phyloP scores from a whole-genome alignment of 1,139 yeast species.

The Scheffersomyces titani region DNA sequence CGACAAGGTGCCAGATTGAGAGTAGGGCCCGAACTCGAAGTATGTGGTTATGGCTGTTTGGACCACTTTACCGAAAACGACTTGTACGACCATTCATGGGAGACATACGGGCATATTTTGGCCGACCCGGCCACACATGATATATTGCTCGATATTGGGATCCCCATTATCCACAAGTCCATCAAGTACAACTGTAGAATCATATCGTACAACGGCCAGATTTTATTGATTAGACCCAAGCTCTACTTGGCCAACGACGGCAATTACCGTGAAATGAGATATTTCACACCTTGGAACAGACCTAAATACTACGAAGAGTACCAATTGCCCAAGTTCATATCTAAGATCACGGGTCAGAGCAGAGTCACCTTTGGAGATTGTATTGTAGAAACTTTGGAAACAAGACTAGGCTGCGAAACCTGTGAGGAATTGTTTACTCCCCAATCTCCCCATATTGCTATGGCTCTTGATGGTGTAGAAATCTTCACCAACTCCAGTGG shows the following conservation, averaged over 20 bases:
- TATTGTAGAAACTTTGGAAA: constrained; percentile 76
- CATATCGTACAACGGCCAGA: constrained; percentile 74
- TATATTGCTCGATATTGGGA: constrained; percentile 85
- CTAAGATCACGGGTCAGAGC: constrained; percentile 61
- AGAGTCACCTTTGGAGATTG: constrained; percentile 88
- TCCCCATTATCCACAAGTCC: constrained; percentile 87
- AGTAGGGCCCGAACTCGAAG: constrained; percentile 96
- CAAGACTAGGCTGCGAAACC: constrained; percentile 92
- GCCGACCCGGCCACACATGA: constrained; percentile 66
- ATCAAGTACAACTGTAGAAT: constrained; percentile 91
- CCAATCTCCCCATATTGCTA: constrained; percentile 86
- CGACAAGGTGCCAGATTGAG: constrained; percentile 73
- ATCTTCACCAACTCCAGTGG: constrained; percentile 95
- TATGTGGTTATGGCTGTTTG: constrained; percentile 93
- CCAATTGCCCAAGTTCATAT: constrained; percentile 68
- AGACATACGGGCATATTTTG: constrained; percentile 79
- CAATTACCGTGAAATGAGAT: constrained; percentile 95
- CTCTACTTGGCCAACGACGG: constrained; percentile 95
- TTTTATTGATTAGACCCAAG: constrained; percentile 87
- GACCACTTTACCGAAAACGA: constrained; percentile 95
- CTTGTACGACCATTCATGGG: constrained; percentile 90
- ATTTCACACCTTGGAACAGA: constrained; percentile 91
- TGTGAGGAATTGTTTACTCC: constrained; percentile 98
- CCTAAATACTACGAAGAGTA: constrained; percentile 73
- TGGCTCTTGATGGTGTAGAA: constrained; percentile 95